Evolutionary conservation across 805 yeast species (phyloP).

Genomic region (Torulaspora indica): DNA sequence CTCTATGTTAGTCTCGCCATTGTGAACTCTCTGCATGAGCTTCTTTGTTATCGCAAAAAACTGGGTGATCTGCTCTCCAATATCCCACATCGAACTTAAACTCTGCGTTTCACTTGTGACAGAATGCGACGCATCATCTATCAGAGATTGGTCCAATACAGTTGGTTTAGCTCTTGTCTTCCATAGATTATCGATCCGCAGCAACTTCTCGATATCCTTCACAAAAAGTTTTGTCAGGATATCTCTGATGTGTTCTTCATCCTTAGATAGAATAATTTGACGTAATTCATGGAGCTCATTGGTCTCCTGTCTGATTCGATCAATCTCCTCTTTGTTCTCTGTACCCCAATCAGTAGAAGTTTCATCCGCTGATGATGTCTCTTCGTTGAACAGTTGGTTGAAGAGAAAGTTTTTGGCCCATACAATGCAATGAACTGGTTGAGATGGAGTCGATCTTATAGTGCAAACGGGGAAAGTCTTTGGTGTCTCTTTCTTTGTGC

Average conservation of each 20-base stretch:
- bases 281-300: conserved; percentile 57
- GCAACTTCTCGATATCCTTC: conserved; percentile 72
- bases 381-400: conserved; percentile 67
- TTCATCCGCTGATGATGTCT: conserved; percentile 29
- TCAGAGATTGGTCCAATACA: conserved; percentile 44
- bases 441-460: conserved; percentile 92
- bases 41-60: conserved; percentile 46
- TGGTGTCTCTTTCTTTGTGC: conserved; percentile 81
- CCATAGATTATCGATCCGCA: conserved; percentile 73
- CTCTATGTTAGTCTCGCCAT: conserved; percentile 41
- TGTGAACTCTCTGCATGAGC: conserved; percentile 46
- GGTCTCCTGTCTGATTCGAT: conserved; percentile 58
- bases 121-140: conserved; percentile 17
- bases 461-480: conserved; percentile 95
- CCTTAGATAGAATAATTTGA: conserved; percentile 34
- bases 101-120: conserved; percentile 18
- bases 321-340: conserved; percentile 59
- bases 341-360: conserved; percentile 49
- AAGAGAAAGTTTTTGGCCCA: conserved; percentile 96
- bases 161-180: conserved; percentile 62
- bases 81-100: conserved; percentile 49
- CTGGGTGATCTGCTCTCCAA: conserved; percentile 57
- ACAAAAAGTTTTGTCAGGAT: conserved; percentile 60
- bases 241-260: conserved; percentile 34
- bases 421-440: conserved; percentile 91